Base-by-base conservation (phyloP, 768 basidiomycete species). In the Auricularia cornea region DNA sequence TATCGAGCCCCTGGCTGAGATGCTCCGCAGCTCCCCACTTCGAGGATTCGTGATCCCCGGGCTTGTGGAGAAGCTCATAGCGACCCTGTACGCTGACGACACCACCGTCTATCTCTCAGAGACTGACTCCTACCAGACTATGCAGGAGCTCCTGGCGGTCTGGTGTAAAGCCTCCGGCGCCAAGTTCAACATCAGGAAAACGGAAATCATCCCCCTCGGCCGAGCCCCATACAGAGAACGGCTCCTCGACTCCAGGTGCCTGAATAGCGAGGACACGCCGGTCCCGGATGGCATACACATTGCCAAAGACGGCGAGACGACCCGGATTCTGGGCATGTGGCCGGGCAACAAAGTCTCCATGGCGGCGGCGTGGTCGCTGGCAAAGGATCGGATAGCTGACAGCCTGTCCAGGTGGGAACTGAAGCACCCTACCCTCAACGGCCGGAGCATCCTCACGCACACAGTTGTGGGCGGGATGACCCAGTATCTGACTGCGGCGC, bases 401-500 rank as follows among this genome's bases (percentile, higher is more conserved):
- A 3, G 4, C 0, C 68, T 77, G 0, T 59, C 59, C 0, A 6
- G 51, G 54, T 79, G 76, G 76, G 65, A 61, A 2, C 65, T 56
- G 41, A 69, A 65, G 2, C 64, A 72, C 56, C 77, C 76, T 0
- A 74, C 75, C 0, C 61, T 73, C 23, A 68, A 74, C 52, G 76
- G 76, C 0, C 40, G 67, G 54, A 33, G 64, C 0, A 66, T 72
- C 0, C 68, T 75, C 10, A 41, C 69, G 1, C 68, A 71, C 28
- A 73, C 75, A 67, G 66, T 66, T 3, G 62, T 75, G 0, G 76
- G 72, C 0, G 73, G 75, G 0, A 68, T 68, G 44, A 77, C 77
- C 0, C 76, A 78, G 60, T 79, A 76, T 67, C 64, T 73, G 0
- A 71, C 75, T 0, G 44, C 67, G 52, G 75, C 75, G 0, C 76